Evolutionary conservation across 495 filamentous ascomycete species (phyloP).

Genomic region (Talaromyces thailandensis): DNA sequence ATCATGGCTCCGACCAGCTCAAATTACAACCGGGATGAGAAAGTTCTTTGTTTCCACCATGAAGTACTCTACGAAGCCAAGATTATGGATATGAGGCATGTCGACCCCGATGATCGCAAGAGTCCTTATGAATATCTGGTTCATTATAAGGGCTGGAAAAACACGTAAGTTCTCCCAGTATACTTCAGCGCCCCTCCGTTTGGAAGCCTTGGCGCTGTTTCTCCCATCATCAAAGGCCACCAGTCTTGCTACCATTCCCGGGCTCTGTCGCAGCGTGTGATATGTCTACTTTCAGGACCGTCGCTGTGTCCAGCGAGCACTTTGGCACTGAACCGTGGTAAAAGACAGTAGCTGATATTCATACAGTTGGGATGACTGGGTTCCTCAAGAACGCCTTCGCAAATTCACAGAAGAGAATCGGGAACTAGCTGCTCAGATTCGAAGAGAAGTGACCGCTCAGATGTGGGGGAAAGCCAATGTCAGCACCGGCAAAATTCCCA

Average conservation of each 20-base stretch:
- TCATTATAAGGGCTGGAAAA: constrained; percentile 99
- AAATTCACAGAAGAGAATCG: constrained; percentile 93
- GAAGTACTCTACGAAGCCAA: constrained; percentile 97
- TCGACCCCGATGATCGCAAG: constrained; percentile 59
- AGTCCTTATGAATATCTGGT: constrained; percentile 78
- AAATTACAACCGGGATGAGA: constrained; percentile 79
- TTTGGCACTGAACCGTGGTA: neutral
- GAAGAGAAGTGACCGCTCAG: constrained; percentile 30
- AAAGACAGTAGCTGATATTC: constrained; percentile 1
- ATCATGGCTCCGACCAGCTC: constrained; percentile 52
- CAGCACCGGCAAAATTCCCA: constrained; percentile 30
- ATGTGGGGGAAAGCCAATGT: constrained; percentile 16
- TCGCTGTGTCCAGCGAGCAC: neutral
- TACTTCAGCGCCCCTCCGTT: neutral
- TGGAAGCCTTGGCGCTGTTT: neutral
- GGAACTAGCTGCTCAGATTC: constrained; percentile 55
- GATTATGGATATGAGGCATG: constrained; percentile 64
- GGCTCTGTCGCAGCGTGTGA: neutral
- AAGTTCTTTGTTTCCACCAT: constrained; percentile 92
- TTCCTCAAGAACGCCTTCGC: constrained; percentile 84
- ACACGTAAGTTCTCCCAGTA: constrained; percentile 54
- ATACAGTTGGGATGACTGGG: constrained; percentile 93
- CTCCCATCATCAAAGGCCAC: neutral
- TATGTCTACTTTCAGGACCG: neutral
- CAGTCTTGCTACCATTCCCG: neutral